Conservation (phyloP, 2,329 filamentous ascomycete genomes). For the Tolypocladium ophioglossoides region DNA sequence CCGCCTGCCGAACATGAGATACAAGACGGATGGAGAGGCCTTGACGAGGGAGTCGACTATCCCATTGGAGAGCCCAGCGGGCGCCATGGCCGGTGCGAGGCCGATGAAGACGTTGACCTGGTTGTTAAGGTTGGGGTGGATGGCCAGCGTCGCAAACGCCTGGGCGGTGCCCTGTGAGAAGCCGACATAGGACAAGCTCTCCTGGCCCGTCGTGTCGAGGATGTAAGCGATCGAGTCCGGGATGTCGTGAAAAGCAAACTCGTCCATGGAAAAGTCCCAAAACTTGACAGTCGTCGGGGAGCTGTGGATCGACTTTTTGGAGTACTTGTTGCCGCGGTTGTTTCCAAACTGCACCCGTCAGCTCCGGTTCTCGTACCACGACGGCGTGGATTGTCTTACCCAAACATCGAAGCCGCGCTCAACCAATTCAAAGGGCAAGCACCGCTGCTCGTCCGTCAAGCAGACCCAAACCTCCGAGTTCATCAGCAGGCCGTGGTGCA, state of each 20-base stretch:
- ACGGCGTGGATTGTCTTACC: slow-evolving; percentile 34
- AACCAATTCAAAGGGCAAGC: slow-evolving; percentile 78
- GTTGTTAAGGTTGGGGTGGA: slow-evolving; percentile 83
- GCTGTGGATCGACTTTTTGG: slow-evolving; percentile 76
- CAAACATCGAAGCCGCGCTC: slow-evolving; percentile 94
- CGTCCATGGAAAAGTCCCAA: slow-evolving; percentile 98
- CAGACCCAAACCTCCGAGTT: slow-evolving; percentile 99
- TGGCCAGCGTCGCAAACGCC: slow-evolving; percentile 85
- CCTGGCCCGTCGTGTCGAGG: slow-evolving; percentile 68
- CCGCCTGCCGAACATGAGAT: slow-evolving; percentile 82
- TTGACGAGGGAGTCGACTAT: slow-evolving; percentile 91
- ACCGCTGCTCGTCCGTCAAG: slow-evolving; percentile 74
- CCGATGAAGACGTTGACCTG: slow-evolving; percentile 96
- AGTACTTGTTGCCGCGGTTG: slow-evolving; percentile 98
- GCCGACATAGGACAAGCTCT: slow-evolving; percentile 86
- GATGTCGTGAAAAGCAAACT: slow-evolving; percentile 96
- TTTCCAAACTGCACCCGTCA: slow-evolving; percentile 65
- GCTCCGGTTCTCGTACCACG: background rate
- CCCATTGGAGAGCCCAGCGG: slow-evolving; percentile 78
- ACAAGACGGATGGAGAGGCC: slow-evolving; percentile 84
- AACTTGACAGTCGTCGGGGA: slow-evolving; percentile 69
- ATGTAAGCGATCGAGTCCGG: slow-evolving; percentile 92
- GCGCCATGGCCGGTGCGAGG: slow-evolving; percentile 91
- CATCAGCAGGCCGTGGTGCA: slow-evolving; percentile 96
- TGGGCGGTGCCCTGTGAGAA: slow-evolving; percentile 97